phyloP scores from a whole-genome alignment of 768 basidiomycete species.

The Myochromella boudieri region DNA sequence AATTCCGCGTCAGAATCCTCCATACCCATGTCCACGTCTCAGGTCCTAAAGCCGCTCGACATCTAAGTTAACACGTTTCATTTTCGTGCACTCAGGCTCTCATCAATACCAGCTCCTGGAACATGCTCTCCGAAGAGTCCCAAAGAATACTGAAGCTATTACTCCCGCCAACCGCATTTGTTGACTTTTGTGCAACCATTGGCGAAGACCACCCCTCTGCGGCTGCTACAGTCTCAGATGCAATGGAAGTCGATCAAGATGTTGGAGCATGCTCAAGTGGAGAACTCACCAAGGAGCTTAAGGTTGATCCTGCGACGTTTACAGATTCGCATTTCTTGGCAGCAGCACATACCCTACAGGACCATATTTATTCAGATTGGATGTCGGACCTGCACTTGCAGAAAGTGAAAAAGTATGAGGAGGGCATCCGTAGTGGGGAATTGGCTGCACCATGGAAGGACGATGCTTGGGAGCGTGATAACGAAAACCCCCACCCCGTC shows the following conservation, averaged over 20 bases:
- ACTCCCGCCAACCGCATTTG: slow-evolving; percentile 48
- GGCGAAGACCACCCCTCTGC: slow-evolving; percentile 38
- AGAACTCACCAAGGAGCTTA: too few relatives aligned
- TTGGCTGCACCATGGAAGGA: slow-evolving; percentile 64
- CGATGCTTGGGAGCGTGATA: slow-evolving; percentile 56
- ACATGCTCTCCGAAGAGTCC: slow-evolving; percentile 41
- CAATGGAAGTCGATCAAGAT: too few relatives aligned
- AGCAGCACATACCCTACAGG: slow-evolving; percentile 58
- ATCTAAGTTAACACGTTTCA: too few relatives aligned
- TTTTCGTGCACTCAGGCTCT: slow-evolving; percentile 39
- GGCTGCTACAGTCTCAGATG: slow-evolving; percentile 20
- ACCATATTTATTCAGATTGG: slow-evolving; percentile 56
- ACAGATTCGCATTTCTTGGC: slow-evolving; percentile 53
- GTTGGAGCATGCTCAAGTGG: too few relatives aligned
- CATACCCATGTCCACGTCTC: too few relatives aligned
- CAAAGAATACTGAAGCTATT: slow-evolving; percentile 34
- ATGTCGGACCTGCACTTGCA: slow-evolving; percentile 41
- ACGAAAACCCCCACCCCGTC: slow-evolving; percentile 9
- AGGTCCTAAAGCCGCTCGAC: slow-evolving; percentile 23
- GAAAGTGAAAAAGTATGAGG: slow-evolving; percentile 41
- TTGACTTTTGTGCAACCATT: slow-evolving; percentile 27
- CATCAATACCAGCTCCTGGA: slow-evolving; percentile 46
- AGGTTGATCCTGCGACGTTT: slow-evolving; percentile 41
- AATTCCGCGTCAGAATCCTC: too few relatives aligned
- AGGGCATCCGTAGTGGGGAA: slow-evolving; percentile 43